Evolutionary conservation across 352 stramenopile species (phyloP).

Genomic region (Phytophthora quininea): DNA sequence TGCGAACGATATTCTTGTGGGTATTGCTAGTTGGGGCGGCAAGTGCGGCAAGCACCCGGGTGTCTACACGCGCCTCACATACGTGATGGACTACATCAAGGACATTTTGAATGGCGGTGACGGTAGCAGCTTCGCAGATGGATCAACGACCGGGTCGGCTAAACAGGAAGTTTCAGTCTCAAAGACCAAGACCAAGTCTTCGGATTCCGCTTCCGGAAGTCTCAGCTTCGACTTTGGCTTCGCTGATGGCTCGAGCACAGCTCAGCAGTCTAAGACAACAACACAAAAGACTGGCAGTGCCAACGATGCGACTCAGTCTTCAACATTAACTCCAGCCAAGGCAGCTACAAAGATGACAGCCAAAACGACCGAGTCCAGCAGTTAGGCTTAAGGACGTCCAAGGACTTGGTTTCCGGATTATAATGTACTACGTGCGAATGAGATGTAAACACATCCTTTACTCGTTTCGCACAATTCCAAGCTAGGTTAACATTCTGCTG

Average conservation of each 20-base stretch:
- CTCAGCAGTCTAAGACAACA: too few species aligned
- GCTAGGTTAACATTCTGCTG: conserved; percentile 31
- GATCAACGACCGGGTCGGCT: neutral
- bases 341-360: too few species aligned
- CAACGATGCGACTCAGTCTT: too few species aligned
- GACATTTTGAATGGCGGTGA: conserved; percentile 50
- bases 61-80: conserved; percentile 61
- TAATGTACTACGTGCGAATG: too few species aligned
- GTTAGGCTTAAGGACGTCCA: too few species aligned
- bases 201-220: neutral
- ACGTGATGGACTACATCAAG: conserved; percentile 65
- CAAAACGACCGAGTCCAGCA: too few species aligned
- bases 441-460: too few species aligned
- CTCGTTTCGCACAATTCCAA: too few species aligned
- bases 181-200: neutral
- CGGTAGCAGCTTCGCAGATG: conserved; percentile 19
- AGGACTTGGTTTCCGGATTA: too few species aligned
- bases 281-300: too few species aligned
- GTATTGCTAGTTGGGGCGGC: conserved; percentile 72
- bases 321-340: too few species aligned
- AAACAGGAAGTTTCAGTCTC: neutral
- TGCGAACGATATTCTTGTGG: conserved; percentile 48
- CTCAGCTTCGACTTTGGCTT: neutral
- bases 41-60: conserved; percentile 57
- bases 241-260: too few species aligned